Percentiles rank a stretch among this genome's conserved stretches.
These are phyloP conservation scores for Auriculariales sp. DNA, from an alignment of 768 basidiomycete species.

Conservation along the genomic window DNA sequence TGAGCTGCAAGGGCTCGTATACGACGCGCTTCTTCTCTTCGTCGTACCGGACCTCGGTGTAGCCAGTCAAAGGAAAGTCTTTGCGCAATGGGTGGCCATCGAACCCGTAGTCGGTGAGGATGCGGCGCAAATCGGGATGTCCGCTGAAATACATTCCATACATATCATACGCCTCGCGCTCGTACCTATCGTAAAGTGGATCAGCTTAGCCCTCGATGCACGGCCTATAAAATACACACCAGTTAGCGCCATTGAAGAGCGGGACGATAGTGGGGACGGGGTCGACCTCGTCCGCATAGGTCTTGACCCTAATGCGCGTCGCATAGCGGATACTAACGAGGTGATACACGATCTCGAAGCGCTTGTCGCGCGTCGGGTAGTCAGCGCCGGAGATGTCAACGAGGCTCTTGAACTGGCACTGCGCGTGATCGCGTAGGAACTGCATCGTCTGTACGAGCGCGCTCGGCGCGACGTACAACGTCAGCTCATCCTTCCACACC, in stretches of 20 bases:
- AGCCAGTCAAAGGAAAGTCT: slow-evolving; percentile 98
- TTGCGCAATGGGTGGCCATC: slow-evolving; percentile 96
- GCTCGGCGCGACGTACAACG: slow-evolving; percentile 72
- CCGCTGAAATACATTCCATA: slow-evolving; percentile 92
- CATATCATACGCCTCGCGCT: slow-evolving; percentile 96
- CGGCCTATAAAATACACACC: slow-evolving; percentile 33
- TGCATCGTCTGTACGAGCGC: slow-evolving; percentile 74
- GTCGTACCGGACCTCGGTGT: slow-evolving; percentile 94
- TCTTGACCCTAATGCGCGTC: slow-evolving; percentile 89
- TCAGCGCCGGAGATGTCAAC: slow-evolving; percentile 96
- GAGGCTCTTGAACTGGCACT: slow-evolving; percentile 83
- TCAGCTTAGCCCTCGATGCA: slow-evolving; percentile 2
- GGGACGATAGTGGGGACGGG: slow-evolving; percentile 71
- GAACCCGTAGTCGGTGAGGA: slow-evolving; percentile 96
- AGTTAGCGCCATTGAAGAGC: slow-evolving; percentile 85
- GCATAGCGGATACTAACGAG: slow-evolving; percentile 66
- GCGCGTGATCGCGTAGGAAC: slow-evolving; percentile 89
- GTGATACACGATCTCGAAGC: slow-evolving; percentile 97
- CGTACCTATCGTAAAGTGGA: slow-evolving; percentile 50
- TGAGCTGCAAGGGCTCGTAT: slow-evolving; percentile 93
- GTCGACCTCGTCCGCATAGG: slow-evolving; percentile 87
- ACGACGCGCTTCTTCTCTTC: slow-evolving; percentile 96
- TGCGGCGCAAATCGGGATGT: slow-evolving; percentile 96
- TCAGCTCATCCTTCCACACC: slow-evolving; percentile 89
- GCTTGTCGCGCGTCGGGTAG: slow-evolving; percentile 81